Base-by-base conservation (phyloP, 73 alveolate genomes). In the Paramecium octaurelia region DNA sequence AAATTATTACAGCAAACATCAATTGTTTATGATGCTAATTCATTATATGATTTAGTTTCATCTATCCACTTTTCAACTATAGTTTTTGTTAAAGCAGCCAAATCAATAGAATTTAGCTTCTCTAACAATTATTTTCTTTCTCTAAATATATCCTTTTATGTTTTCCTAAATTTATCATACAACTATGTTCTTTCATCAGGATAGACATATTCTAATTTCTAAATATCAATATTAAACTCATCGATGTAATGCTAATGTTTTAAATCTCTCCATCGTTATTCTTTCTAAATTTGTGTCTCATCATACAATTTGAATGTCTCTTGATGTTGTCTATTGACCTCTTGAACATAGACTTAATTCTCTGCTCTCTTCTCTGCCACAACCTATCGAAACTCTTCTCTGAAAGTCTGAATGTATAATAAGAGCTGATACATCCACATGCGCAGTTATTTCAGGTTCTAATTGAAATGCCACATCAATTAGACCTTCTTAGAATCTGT, bases 51-150 rank as follows among this genome's bases (percentile, higher is more conserved):
- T 43, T 89, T 89, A 23, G 94, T 43, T 59, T 89, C 94, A 38
- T 89, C 94, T 18, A 89, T 89, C 94, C 94, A 89, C 50, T 71
- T 89, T 70, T 89, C 94, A 3, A 89, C 91, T 14, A 70, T 44
- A 8, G 92, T 27, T 24, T 89, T 89, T 8, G 92, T 89, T 11
- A 89, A 34, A 31, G 86, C 75, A 36, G 64, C 9, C 29, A 89
- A 40, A 12, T 89, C 94, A 20, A 27, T 9, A 0, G 76, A 10
- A 71, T 70, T 64, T 6, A 89, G 75, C n/a, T 89, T 89, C 48
- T 89, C 86, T 27, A 89, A 16, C 14, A 44, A 46, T 29, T 14
- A 31, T 46, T 70, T 89, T 70, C 94, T 89, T 70, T 89, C 57
- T 21, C 64, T 69, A 70, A 31, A 89, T 14, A 89, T 89, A 73